phyloP scores from a whole-genome alignment of 192 early-diverging fungal genomes.

The Jimgerdemannia flammicorona region DNA sequence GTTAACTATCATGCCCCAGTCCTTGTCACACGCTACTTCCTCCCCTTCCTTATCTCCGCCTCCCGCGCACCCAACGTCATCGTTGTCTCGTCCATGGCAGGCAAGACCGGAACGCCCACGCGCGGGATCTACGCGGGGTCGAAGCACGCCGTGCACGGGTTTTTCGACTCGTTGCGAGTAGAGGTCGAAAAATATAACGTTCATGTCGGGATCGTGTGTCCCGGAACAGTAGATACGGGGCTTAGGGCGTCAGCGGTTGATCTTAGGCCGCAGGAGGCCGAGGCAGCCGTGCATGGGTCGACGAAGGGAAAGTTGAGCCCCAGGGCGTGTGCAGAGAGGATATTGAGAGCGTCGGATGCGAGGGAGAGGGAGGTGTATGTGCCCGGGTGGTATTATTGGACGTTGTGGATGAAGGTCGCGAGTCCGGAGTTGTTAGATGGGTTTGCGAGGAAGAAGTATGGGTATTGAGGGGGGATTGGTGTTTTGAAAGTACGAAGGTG shows the following conservation, averaged over 20 bases:
- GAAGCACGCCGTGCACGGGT: slow-evolving; percentile 81
- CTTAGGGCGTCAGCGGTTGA: slow-evolving; percentile 67
- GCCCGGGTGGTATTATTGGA: slow-evolving; percentile 54
- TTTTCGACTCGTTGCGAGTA: slow-evolving; percentile 77
- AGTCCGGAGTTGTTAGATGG: slow-evolving; percentile 59
- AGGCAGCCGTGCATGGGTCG: slow-evolving; percentile 29
- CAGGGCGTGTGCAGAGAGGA: slow-evolving; percentile 51
- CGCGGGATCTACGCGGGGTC: slow-evolving; percentile 73
- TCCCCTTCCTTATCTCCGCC: slow-evolving; percentile 47
- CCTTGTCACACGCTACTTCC: slow-evolving; percentile 42
- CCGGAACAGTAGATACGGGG: slow-evolving; percentile 75
- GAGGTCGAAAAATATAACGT: slow-evolving; percentile 61
- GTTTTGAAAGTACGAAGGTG: no score
- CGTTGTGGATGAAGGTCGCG: slow-evolving; percentile 42
- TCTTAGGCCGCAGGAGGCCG: slow-evolving; percentile 1
- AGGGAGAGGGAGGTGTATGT: slow-evolving; percentile 57
- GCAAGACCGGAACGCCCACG: slow-evolving; percentile 70
- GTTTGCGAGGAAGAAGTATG: slow-evolving; percentile 72
- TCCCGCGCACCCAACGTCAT: slow-evolving; percentile 50
- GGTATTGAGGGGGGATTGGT: slow-evolving; percentile 26
- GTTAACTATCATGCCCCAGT: slow-evolving; percentile 60
- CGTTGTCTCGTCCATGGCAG: slow-evolving; percentile 74
- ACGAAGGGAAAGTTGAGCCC: slow-evolving; percentile 63
- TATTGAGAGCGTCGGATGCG: slow-evolving; percentile 55
- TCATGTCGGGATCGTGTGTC: slow-evolving; percentile 62